Evolutionary conservation across 225 moss, liverwort and hornwort genomes (phyloP).

Genomic region (Marchantia polymorpha): DNA sequence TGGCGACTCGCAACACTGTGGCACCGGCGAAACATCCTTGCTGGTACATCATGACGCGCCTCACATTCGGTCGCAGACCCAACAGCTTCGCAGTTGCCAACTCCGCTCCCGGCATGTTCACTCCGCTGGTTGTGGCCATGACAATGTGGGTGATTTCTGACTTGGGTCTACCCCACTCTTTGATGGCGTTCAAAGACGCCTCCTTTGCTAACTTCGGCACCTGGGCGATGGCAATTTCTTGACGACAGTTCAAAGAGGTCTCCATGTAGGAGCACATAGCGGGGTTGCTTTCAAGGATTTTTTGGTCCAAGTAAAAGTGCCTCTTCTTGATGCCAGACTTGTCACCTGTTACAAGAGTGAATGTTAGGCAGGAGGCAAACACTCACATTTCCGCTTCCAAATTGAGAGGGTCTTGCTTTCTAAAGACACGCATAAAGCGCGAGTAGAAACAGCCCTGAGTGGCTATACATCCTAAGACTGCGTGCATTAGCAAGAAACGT

Average conservation of each 20-base stretch:
- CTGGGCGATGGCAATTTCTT: slow-evolving; percentile 20
- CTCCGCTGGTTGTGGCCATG: slow-evolving; percentile 24
- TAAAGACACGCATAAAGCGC: no score
- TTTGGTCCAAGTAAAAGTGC: slow-evolving; percentile 6
- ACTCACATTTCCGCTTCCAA: no score
- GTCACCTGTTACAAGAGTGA: neutral
- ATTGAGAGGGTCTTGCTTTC: no score
- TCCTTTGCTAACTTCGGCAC: slow-evolving; percentile 20
- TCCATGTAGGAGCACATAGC: slow-evolving; percentile 21
- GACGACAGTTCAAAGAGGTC: slow-evolving; percentile 12
- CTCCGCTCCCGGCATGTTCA: slow-evolving; percentile 24
- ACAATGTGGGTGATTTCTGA: slow-evolving; percentile 26
- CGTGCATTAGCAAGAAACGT: no score
- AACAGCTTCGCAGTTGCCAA: slow-evolving; percentile 3
- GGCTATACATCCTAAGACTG: no score
- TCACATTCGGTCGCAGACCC: slow-evolving; percentile 17
- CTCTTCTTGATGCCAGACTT: slow-evolving; percentile 19
- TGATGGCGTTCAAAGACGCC: slow-evolving; percentile 7
- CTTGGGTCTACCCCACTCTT: slow-evolving; percentile 22
- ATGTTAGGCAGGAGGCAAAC: no score
- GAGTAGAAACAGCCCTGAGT: no score
- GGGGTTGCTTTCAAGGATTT: slow-evolving; percentile 9
- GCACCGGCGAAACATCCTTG: slow-evolving; percentile 19
- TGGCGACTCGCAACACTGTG: slow-evolving; percentile 10
- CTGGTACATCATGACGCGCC: slow-evolving; percentile 26